Conservation (phyloP, 2,329 filamentous ascomycete genomes). For the Pseudonectria buxi region DNA sequence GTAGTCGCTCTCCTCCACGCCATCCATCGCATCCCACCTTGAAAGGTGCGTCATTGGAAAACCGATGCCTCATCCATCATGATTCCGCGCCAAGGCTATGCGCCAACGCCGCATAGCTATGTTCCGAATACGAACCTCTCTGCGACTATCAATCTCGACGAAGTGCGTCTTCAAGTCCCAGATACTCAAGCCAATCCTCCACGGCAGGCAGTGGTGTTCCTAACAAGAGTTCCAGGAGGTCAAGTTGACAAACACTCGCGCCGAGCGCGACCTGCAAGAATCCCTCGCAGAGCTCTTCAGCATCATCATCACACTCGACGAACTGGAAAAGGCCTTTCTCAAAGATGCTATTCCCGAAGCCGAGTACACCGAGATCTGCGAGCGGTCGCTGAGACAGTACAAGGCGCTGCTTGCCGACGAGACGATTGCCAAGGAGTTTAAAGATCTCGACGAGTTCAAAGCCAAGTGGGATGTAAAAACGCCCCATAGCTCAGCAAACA, state of each 20-base stretch:
- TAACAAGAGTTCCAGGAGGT: conserved; percentile 62
- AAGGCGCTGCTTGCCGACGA: conserved; percentile 90
- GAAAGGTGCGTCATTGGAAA: conserved; percentile 5
- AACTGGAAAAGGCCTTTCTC: conserved; percentile 91
- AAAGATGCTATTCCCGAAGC: conserved; percentile 88
- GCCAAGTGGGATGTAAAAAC: conserved; percentile 76
- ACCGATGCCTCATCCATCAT: conserved; percentile 35
- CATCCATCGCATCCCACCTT: conserved; percentile 22
- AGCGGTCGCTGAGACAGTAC: conserved; percentile 90
- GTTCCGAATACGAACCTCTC: conserved; percentile 76
- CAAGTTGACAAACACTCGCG: conserved; percentile 77
- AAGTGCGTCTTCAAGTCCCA: conserved; percentile 48
- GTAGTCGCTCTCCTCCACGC: conserved; percentile 5
- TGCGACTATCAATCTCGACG: conserved; percentile 87
- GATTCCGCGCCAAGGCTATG: conserved; percentile 65
- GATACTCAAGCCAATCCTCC: background rate
- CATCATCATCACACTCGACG: conserved; percentile 92
- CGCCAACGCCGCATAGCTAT: conserved; percentile 85
- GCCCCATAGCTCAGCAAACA: rapidly evolving
- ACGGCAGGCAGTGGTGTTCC: conserved; percentile 4
- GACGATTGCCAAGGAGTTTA: conserved; percentile 80
- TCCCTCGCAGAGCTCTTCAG: conserved; percentile 96
- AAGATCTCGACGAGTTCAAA: conserved; percentile 86
- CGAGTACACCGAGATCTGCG: conserved; percentile 95
- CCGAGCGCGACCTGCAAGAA: conserved; percentile 89